Conservation (phyloP, 495 filamentous ascomycete genomes). For the Penicillium flavigenum region DNA sequence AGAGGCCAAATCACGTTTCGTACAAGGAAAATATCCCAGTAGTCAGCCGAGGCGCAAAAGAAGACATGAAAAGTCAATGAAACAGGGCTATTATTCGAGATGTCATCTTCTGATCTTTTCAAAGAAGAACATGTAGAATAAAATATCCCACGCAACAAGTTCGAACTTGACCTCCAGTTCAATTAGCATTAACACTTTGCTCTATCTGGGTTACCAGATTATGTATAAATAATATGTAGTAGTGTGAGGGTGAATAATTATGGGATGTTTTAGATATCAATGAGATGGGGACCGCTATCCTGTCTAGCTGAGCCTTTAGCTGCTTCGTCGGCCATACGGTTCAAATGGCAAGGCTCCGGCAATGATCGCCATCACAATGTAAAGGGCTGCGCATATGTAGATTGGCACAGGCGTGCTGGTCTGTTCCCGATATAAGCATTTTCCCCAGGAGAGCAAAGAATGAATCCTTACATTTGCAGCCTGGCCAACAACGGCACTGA, state of each 20-base stretch:
- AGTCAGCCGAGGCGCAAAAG: too few relatives aligned
- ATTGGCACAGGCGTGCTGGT: slow-evolving; percentile 52
- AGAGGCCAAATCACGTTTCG: too few relatives aligned
- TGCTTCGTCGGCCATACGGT: slow-evolving; percentile 66
- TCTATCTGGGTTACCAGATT: not conserved
- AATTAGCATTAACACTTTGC: not conserved
- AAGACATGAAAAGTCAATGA: too few relatives aligned
- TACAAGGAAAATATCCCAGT: too few relatives aligned
- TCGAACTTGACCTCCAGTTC: not conserved
- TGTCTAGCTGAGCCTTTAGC: not conserved
- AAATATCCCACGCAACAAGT: not conserved
- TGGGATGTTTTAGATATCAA: not conserved
- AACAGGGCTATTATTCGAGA: too few relatives aligned
- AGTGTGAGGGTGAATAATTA: not conserved
- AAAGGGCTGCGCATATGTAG: slow-evolving; percentile 66
- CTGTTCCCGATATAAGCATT: not conserved
- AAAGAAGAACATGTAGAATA: too few relatives aligned
- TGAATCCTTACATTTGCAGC: slow-evolving; percentile 15
- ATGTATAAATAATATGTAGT: not conserved
- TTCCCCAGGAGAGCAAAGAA: not conserved
- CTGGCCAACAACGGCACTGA: slow-evolving; percentile 64
- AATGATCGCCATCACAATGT: slow-evolving; percentile 61
- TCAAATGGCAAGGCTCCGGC: slow-evolving; percentile 67
- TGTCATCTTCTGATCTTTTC: too few relatives aligned
- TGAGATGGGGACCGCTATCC: not conserved